phyloP scores from a whole-genome alignment of 768 basidiomycete genomes.

The Omphalotus guepiniiformis region DNA sequence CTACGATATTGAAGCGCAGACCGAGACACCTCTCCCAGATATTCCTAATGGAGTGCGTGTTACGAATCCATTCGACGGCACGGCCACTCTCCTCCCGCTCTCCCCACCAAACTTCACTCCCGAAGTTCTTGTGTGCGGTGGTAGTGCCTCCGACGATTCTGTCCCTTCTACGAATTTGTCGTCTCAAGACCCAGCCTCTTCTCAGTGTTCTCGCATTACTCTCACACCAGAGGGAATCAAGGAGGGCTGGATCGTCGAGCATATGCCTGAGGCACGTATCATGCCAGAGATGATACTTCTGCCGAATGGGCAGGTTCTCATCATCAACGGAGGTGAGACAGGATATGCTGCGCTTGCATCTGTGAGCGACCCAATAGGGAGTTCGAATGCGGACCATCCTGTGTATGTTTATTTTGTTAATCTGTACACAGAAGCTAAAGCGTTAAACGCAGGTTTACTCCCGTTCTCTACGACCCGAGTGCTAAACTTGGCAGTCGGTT shows the following conservation, averaged over 20 bases:
- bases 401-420: constrained; percentile 18
- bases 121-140: constrained; percentile 53
- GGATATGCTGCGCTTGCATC: constrained; percentile 22
- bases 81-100: constrained; percentile 50
- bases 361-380: constrained; percentile 24
- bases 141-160: constrained; percentile 43
- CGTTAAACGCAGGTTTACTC: constrained; percentile 22
- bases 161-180: constrained; percentile 41
- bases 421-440: too few species aligned
- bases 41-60: constrained; percentile 57
- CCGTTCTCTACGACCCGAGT: constrained; percentile 38
- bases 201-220: constrained; percentile 49
- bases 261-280: constrained; percentile 47
- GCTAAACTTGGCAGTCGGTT: constrained; percentile 30
- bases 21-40: constrained; percentile 42
- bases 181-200: constrained; percentile 48
- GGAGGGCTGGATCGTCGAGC: constrained; percentile 50
- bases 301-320: constrained; percentile 50
- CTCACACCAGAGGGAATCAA: constrained; percentile 45
- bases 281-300: constrained; percentile 59
- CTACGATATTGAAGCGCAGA: constrained; percentile 38
- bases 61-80: constrained; percentile 58
- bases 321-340: constrained; percentile 48
- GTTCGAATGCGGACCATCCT: constrained; percentile 45
- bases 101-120: constrained; percentile 40